A percentile compares a stretch with the other conserved stretches of the same genome.
Conservation (phyloP, 805 yeast species). For the Metschnikowia kunwiensis region DNA sequence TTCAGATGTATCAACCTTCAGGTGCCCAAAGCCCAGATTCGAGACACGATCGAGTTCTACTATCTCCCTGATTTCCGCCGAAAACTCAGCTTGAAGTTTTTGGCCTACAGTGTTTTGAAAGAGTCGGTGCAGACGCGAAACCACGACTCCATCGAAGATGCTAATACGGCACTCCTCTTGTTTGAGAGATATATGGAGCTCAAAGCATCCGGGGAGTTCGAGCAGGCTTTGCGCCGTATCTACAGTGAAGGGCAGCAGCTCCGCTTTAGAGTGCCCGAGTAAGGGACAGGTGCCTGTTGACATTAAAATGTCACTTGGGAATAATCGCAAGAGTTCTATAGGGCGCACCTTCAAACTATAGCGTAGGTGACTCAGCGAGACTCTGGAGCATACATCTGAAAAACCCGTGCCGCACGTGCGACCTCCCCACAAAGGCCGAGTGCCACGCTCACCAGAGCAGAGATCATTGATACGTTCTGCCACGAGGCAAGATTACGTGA, state of each 20-base stretch:
- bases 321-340: too few species aligned
- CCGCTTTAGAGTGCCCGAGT: slow-evolving; percentile 50
- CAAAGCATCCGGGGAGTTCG: slow-evolving; percentile 55
- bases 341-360: too few species aligned
- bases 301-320: too few species aligned
- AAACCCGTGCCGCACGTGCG: too few species aligned
- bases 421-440: too few species aligned
- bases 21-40: slow-evolving; percentile 79
- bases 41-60: slow-evolving; percentile 83
- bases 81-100: slow-evolving; percentile 76
- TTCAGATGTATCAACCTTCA: slow-evolving; percentile 89
- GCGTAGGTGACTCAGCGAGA: too few species aligned
- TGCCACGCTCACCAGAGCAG: too few species aligned
- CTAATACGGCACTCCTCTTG: slow-evolving; percentile 74
- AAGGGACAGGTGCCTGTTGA: too few species aligned
- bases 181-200: slow-evolving; percentile 72
- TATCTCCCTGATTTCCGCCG: slow-evolving; percentile 73
- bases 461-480: too few species aligned
- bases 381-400: too few species aligned
- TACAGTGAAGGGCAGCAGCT: slow-evolving; percentile 66
- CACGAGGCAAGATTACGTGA: too few species aligned
- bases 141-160: slow-evolving; percentile 97
- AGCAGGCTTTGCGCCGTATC: slow-evolving; percentile 57
- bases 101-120: slow-evolving; percentile 74
- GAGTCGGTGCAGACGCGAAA: slow-evolving; percentile 85